Conservation (phyloP, 2,329 filamentous ascomycete genomes). For the Periconia digitata region DNA sequence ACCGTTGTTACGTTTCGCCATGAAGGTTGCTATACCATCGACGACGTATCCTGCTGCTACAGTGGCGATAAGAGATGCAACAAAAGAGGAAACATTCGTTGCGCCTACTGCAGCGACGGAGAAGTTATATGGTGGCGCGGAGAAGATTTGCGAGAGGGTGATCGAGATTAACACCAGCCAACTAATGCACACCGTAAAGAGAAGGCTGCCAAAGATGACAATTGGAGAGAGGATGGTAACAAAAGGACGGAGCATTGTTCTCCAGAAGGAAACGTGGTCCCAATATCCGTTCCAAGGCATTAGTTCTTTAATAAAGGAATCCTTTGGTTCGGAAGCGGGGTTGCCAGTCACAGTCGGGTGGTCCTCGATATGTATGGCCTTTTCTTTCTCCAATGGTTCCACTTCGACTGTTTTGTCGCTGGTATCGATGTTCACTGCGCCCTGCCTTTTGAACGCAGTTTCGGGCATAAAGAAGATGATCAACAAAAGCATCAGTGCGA, state of each 20-base stretch:
- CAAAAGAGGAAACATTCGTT: slow-evolving; percentile 26
- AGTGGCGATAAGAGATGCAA: slow-evolving; percentile 23
- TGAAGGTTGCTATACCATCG: slow-evolving; percentile 24
- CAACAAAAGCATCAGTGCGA: slow-evolving; percentile 22
- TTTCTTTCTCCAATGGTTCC: slow-evolving; percentile 12
- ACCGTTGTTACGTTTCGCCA: slow-evolving; percentile 25
- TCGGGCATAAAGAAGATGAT: slow-evolving; percentile 30
- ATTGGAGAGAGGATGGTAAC: slow-evolving; percentile 18
- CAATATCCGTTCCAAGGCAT: slow-evolving; percentile 22
- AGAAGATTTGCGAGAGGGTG: slow-evolving; percentile 29
- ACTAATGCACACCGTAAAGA: slow-evolving; percentile 29
- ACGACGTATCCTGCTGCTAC: slow-evolving; percentile 19
- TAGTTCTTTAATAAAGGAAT: slow-evolving; percentile 13
- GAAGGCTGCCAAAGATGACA: slow-evolving; percentile 25
- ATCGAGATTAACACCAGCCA: slow-evolving; percentile 29
- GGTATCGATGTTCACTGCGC: slow-evolving; percentile 22
- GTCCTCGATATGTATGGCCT: slow-evolving; percentile 12
- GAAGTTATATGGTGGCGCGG: slow-evolving; percentile 27
- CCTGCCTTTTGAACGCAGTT: slow-evolving; percentile 15
- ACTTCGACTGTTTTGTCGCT: slow-evolving; percentile 12
- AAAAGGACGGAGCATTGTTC: slow-evolving; percentile 22
- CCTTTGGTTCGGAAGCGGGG: slow-evolving; percentile 3
- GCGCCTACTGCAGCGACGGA: slow-evolving; percentile 24
- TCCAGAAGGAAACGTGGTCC: slow-evolving; percentile 23
- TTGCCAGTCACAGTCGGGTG: background rate